Evolutionary conservation across 2,329 filamentous ascomycete genomes (phyloP), one percentile per base, ranked within the genome.

Genomic region (Cytospora leucostoma): DNA sequence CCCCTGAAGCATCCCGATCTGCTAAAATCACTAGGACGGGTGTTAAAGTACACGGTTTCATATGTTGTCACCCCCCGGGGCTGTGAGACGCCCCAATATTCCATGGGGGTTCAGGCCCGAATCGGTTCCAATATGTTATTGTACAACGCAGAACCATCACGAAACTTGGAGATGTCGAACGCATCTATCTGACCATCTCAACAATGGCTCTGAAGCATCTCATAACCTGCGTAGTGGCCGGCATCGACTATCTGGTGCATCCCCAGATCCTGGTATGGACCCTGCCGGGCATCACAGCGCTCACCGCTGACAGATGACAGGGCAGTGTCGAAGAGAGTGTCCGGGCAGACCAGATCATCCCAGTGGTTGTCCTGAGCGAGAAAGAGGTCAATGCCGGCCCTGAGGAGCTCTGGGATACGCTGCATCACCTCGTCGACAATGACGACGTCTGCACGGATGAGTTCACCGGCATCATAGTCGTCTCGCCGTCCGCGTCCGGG

Each of bases 251-350:
- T 63, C 71, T 78, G n/a, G 69, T 78, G 10, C 76, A 78, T 60
- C 76, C 76, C 8, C 68, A 74, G 33, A 74, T 75, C 47, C 64
- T 78, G 62, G 76, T 77, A 72, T 6, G 55, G 38, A 5, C 7
- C 3, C 15, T 13, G 7, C 17, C 51, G 17, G 54, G 65, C 12
- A 64, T 40, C 17, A 50, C 11, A 7, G 6, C 10, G 19, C 17
- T 7, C n/a, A 17, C 33, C n/a, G 21, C 59, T 65, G 13, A 66
- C 37, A 27, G 27, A 35, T 15, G 27, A 7, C 32, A 79, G 77
- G 77, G 76, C 58, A 72, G 73, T 21, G 77, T 79, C n/a, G 70
- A 77, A 62, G 75, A 77, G 65, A 76, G 73, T 37, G 78, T 78
- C 64, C 74, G 77, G 27, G 72, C 77, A 0, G 76, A 78, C 62